Evolutionary conservation across 768 basidiomycete genomes (phyloP).

Genomic region (Dendrothele bispora): DNA sequence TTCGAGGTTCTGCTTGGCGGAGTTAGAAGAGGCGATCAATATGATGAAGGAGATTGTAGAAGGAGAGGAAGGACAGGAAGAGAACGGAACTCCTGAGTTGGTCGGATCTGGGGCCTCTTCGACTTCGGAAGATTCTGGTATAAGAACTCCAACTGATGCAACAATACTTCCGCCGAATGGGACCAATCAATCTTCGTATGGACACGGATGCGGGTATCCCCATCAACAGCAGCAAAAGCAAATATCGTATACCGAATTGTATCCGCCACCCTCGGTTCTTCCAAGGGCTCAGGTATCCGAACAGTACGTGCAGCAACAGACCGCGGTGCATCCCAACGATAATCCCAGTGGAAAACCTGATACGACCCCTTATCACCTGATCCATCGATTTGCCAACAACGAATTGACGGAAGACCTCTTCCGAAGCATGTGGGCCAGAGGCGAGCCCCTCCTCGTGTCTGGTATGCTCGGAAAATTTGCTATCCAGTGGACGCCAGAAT

Average conservation of each 20-base stretch:
- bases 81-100: conserved; percentile 2
- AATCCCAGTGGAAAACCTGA: conserved; percentile 9
- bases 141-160: conserved; percentile 4
- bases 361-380: conserved; percentile 46
- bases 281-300: conserved; percentile 7
- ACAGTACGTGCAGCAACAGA: background rate
- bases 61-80: conserved; percentile 12
- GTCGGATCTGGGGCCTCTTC: background rate
- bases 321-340: background rate
- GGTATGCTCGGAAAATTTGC: conserved; percentile 61
- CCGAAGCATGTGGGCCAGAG: conserved; percentile 67
- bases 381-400: conserved; percentile 43
- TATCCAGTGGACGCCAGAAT: conserved; percentile 79
- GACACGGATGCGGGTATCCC: background rate
- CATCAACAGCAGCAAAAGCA: background rate
- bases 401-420: conserved; percentile 63
- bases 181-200: background rate
- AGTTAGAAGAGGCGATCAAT: conserved; percentile 62
- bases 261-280: conserved; percentile 6
- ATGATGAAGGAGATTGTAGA: conserved; percentile 64
- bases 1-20: conserved; percentile 67
- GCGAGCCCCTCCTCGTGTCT: conserved; percentile 79
- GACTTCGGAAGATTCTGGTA: conserved; percentile 10
- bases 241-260: background rate
- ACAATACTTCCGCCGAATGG: background rate